These are phyloP conservation scores for Quercus rubra DNA, from an alignment of 306 rosid species.

Conservation along the genomic window DNA sequence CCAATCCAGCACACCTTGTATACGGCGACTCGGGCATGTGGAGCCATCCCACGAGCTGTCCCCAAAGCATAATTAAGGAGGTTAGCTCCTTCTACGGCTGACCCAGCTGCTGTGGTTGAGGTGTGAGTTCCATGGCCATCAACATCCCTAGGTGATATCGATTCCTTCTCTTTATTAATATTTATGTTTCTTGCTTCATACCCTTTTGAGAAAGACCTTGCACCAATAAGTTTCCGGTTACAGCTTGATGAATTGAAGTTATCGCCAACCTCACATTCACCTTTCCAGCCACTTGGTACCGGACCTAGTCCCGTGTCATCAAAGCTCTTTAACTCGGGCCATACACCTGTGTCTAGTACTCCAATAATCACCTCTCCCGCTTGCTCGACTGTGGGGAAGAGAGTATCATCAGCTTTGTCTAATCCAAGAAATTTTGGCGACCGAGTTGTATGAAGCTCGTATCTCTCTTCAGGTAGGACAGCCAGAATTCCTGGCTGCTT, in stretches of 20 bases:
- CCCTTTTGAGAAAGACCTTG: constrained; percentile 66
- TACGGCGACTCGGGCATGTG: constrained; percentile 68
- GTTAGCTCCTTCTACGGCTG: constrained; percentile 64
- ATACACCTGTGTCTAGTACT: constrained; percentile 80
- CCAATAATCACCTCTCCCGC: constrained; percentile 63
- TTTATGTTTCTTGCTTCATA: constrained; percentile 60
- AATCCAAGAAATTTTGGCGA: constrained; percentile 85
- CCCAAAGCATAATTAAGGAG: constrained; percentile 76
- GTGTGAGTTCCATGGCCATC: constrained; percentile 96
- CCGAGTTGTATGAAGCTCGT: constrained; percentile 90
- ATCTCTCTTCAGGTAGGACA: constrained; percentile 54
- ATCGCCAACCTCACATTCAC: constrained; percentile 60
- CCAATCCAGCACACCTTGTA: constrained; percentile 83
- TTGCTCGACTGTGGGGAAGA: constrained; percentile 20
- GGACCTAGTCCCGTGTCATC: constrained; percentile 62
- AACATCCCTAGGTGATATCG: constrained; percentile 83
- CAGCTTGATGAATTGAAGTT: constrained; percentile 67
- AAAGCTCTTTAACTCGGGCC: constrained; percentile 80
- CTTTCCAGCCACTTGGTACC: constrained; percentile 72
- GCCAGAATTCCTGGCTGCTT: constrained; percentile 63
- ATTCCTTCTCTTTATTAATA: constrained; percentile 46
- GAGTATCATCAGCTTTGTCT: constrained; percentile 18
- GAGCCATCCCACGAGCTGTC: constrained; percentile 86
- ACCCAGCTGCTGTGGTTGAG: constrained; percentile 82
- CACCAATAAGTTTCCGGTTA: constrained; percentile 79